Evolutionary conservation across 495 filamentous ascomycete genomes (phyloP).

Genomic region (Barbatosphaeria neglecta): DNA sequence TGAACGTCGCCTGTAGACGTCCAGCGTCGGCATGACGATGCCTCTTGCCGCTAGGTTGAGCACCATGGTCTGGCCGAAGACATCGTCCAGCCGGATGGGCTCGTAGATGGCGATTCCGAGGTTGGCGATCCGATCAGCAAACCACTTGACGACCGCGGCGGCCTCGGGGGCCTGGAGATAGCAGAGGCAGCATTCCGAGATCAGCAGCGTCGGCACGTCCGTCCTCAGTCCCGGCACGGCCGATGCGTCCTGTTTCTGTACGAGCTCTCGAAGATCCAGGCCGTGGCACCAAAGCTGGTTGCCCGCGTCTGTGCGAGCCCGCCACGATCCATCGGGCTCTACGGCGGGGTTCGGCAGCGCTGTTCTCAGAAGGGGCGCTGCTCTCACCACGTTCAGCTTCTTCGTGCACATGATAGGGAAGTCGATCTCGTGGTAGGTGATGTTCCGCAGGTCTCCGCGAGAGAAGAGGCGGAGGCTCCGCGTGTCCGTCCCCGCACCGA

Average conservation of each 20-base stretch:
- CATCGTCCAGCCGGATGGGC: conserved; percentile 67
- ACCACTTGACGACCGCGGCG: conserved; percentile 51
- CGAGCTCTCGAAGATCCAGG: conserved; percentile 63
- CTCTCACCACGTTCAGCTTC: conserved; percentile 37
- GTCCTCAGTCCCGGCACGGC: conserved; percentile 21
- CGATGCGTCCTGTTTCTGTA: conserved; percentile 4
- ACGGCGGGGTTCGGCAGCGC: conserved; percentile 15
- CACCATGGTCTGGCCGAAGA: conserved; percentile 85
- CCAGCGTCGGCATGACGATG: conserved; percentile 73
- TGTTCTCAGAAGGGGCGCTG: conserved; percentile 13
- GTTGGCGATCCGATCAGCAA: conserved; percentile 43
- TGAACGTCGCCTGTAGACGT: conserved; percentile 50
- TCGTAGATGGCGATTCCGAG: conserved; percentile 75
- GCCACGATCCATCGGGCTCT: conserved; percentile 12
- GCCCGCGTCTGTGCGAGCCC: conserved; percentile 14
- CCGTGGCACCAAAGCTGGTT: conserved; percentile 62
- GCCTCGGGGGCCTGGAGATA: conserved; percentile 62
- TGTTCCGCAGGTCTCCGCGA: conserved; percentile 12
- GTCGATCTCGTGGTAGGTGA: conserved; percentile 88
- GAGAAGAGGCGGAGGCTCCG: conserved; percentile 61
- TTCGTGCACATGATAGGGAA: conserved; percentile 61
- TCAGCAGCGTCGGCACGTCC: conserved; percentile 61
- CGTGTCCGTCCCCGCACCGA: conserved; percentile 91
- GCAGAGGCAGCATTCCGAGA: conserved; percentile 90
- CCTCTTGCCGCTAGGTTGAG: conserved; percentile 77